Evolutionary conservation across 2,329 filamentous ascomycete genomes (phyloP).

Genomic region (Phialocephala sp.): DNA sequence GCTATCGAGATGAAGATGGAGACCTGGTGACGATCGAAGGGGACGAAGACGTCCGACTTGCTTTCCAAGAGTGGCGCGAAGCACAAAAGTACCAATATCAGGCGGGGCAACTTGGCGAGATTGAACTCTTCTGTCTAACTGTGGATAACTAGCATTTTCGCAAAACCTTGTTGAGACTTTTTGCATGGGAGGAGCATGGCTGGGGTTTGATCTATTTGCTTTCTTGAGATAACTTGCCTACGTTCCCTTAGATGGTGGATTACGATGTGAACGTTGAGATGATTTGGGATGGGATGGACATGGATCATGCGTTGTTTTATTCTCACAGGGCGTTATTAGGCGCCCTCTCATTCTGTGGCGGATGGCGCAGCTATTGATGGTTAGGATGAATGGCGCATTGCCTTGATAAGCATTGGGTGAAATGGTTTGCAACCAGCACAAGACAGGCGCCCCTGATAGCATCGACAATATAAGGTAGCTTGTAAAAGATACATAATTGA

Average conservation of each 20-base stretch:
- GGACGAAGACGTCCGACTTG: constrained; percentile 95
- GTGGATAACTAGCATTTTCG: constrained; percentile 37
- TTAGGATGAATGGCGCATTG: constrained; percentile 26
- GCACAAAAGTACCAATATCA: constrained; percentile 66
- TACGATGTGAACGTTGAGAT: constrained; percentile 41
- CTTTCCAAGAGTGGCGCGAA: constrained; percentile 93
- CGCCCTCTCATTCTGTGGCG: constrained; percentile 27
- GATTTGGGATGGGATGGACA: constrained; percentile 35
- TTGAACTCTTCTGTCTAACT: constrained; percentile 81
- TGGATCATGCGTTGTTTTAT: constrained; percentile 28
- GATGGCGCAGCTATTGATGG: constrained; percentile 30
- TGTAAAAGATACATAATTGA: neutral
- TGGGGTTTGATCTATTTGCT: constrained; percentile 26
- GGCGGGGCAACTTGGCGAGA: constrained; percentile 80
- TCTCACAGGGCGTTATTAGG: constrained; percentile 32
- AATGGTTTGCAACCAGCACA: constrained; percentile 15
- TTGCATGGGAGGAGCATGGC: constrained; percentile 26
- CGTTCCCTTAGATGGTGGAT: constrained; percentile 32
- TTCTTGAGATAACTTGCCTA: constrained; percentile 29
- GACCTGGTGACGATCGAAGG: constrained; percentile 93
- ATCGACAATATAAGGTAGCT: neutral
- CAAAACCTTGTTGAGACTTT: constrained; percentile 11
- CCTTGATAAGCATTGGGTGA: constrained; percentile 27
- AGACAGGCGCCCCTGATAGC: neutral
- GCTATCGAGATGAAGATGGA: constrained; percentile 90